These are phyloP conservation scores for Xylariaceae sp. DNA, from an alignment of 2,329 filamentous ascomycete species.

Conservation along the genomic window DNA sequence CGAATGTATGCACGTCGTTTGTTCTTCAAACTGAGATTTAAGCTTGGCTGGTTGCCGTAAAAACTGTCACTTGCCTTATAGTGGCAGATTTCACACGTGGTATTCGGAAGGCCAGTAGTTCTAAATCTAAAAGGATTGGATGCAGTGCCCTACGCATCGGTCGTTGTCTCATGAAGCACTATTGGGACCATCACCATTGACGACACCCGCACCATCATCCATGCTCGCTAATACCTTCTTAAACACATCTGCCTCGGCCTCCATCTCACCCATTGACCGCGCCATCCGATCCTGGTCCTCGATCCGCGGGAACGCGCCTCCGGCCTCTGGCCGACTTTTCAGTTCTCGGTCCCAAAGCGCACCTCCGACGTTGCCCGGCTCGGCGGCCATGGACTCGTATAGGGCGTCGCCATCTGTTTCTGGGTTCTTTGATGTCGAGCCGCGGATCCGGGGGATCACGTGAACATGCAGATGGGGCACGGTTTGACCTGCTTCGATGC, in stretches of 20 bases:
- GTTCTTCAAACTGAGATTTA: no score
- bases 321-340: slow-evolving; percentile 41
- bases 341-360: slow-evolving; percentile 43
- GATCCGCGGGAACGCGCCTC: slow-evolving; percentile 61
- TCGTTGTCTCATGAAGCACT: no score
- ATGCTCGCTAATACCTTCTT: slow-evolving; percentile 41
- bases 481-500: slow-evolving; percentile 83
- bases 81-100: no score
- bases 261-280: slow-evolving; percentile 72
- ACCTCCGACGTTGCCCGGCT: slow-evolving; percentile 77
- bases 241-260: slow-evolving; percentile 68
- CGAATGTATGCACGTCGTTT: no score
- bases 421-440: slow-evolving; percentile 26
- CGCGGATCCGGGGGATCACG: slow-evolving; percentile 32
- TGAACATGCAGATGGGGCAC: slow-evolving; percentile 93
- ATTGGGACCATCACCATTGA: no score
- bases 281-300: slow-evolving; percentile 67
- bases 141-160: no score
- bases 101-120: no score
- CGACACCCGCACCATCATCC: slow-evolving; percentile 31
- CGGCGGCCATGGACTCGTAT: slow-evolving; percentile 77
- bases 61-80: no score
- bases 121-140: no score
- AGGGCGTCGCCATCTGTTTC: slow-evolving; percentile 41
- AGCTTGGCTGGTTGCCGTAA: no score